A percentile compares a stretch with the other conserved stretches of the same genome.
These are phyloP conservation scores for Boletellus emodensis DNA, from an alignment of 768 basidiomycete genomes.

Conservation along the genomic window DNA sequence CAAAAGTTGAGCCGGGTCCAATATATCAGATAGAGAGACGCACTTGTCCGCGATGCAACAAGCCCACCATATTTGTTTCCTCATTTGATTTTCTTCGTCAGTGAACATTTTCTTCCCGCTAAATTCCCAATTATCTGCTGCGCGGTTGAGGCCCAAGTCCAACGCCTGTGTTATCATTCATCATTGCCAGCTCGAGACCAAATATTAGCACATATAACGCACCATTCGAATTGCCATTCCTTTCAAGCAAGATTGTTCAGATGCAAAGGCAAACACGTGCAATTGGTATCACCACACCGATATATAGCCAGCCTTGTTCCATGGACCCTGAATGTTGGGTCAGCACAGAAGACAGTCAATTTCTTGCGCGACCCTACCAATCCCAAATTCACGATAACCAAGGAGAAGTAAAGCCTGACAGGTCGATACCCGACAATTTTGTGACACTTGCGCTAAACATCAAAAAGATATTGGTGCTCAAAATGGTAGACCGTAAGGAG, in stretches of 20 bases:
- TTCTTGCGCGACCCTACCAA: constrained; percentile 43
- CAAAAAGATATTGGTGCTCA: constrained; percentile 4
- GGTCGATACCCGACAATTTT: constrained; percentile 66
- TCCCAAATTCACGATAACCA: constrained; percentile 82
- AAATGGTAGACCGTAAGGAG: not conserved
- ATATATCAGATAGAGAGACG: constrained; percentile 16
- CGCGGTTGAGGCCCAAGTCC: constrained; percentile 78
- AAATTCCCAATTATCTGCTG: constrained; percentile 70
- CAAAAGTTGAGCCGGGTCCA: constrained; percentile 1
- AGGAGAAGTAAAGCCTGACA: constrained; percentile 78
- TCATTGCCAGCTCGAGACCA: not conserved
- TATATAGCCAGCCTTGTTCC: constrained; percentile 85
- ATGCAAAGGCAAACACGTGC: not conserved
- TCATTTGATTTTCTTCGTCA: constrained; percentile 60
- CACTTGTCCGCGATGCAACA: constrained; percentile 71
- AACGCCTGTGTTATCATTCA: constrained; percentile 48
- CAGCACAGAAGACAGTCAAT: constrained; percentile 5
- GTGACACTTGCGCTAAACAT: constrained; percentile 54
- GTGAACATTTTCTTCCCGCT: constrained; percentile 60
- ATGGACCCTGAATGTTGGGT: constrained; percentile 44
- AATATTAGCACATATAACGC: constrained; percentile 8
- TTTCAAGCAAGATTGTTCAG: constrained; percentile 14
- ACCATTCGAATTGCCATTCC: constrained; percentile 79
- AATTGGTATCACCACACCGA: constrained; percentile 41
- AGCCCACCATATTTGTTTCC: constrained; percentile 79